phyloP scores from a whole-genome alignment of 139 green algal genomes.

The Dunaliella primolecta region DNA sequence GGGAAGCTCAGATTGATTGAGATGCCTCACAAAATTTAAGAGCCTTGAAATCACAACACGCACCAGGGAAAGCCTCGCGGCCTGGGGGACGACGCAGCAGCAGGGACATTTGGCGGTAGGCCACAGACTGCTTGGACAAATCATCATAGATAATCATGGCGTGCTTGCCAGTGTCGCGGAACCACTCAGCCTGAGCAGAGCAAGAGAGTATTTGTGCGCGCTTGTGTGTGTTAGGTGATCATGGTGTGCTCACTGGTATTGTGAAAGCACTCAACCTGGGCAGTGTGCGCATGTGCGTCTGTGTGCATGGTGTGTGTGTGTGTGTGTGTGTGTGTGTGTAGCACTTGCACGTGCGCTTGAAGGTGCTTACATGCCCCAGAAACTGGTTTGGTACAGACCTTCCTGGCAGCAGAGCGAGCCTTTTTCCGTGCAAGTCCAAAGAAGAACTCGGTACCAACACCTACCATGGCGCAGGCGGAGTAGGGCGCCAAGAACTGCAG shows the following conservation, averaged over 20 bases:
- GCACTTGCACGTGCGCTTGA: too few relatives aligned
- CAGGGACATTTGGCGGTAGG: conserved; percentile 91
- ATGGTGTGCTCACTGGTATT: conserved; percentile 77
- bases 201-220: too few relatives aligned
- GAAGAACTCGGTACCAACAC: too few relatives aligned
- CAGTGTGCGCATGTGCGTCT: too few relatives aligned
- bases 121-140: conserved; percentile 87
- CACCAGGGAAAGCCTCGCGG: conserved; percentile 81
- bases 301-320: neutral
- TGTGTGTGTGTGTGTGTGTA: neutral
- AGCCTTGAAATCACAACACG: too few relatives aligned
- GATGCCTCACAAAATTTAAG: too few relatives aligned
- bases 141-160: conserved; percentile 89
- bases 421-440: too few relatives aligned
- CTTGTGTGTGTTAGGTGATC: too few relatives aligned
- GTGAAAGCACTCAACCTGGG: conserved; percentile 73
- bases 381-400: too few relatives aligned
- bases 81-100: conserved; percentile 85
- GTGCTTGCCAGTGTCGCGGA: conserved; percentile 77
- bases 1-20: too few relatives aligned
- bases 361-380: too few relatives aligned
- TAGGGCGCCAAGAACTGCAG: conserved; percentile 89
- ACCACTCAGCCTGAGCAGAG: conserved; percentile 59
- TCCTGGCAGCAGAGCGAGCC: too few relatives aligned
- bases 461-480: conserved; percentile 78